Conservation (phyloP, 306 rosid species). For the Sindora glabra region DNA sequence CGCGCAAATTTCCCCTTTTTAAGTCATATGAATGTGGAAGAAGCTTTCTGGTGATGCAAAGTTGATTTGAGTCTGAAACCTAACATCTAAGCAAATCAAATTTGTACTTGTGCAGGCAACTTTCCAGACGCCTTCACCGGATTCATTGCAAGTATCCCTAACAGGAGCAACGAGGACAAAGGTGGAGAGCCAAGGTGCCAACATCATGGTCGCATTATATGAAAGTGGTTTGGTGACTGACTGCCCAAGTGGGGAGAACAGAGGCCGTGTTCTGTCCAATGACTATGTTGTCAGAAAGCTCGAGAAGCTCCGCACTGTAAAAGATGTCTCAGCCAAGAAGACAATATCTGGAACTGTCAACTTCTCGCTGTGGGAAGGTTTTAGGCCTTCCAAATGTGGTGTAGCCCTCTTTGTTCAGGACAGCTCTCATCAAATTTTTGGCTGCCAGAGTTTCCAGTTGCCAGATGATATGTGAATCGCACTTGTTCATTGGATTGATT, state of each 20-base stretch:
- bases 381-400: constrained; percentile 58
- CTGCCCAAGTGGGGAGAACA: constrained; percentile 80
- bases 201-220: constrained; percentile 76
- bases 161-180: constrained; percentile 65
- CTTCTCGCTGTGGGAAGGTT: constrained; percentile 67
- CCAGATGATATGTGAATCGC: constrained; percentile 40
- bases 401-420: constrained; percentile 59
- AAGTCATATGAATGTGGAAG: too few relatives aligned
- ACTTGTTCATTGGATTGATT: background rate
- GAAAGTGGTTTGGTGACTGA: constrained; percentile 73
- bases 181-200: constrained; percentile 53
- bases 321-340: constrained; percentile 60
- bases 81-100: background rate
- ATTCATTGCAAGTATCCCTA: constrained; percentile 63
- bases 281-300: constrained; percentile 73
- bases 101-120: constrained; percentile 40
- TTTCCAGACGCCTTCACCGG: constrained; percentile 39
- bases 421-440: constrained; percentile 56
- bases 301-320: constrained; percentile 73
- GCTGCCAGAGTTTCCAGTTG: constrained; percentile 58
- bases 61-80: background rate
- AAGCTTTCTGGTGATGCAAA: too few relatives aligned
- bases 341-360: constrained; percentile 47
- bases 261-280: constrained; percentile 72
- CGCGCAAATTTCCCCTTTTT: too few relatives aligned